Evolutionary conservation across 139 green algal genomes (phyloP).

Genomic region (Picochlorum sp.): DNA sequence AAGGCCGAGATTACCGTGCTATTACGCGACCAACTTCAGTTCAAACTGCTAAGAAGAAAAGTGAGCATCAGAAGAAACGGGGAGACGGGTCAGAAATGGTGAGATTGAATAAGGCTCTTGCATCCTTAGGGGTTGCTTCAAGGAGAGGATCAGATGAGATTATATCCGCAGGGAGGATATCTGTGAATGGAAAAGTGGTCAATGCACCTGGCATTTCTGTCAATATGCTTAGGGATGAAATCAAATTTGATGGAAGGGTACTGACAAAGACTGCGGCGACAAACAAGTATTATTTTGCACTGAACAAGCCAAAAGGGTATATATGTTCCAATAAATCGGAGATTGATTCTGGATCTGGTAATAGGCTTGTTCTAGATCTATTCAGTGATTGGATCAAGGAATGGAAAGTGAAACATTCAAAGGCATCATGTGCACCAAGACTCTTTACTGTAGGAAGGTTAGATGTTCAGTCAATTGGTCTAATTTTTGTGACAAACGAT

Average conservation of each 20-base stretch:
- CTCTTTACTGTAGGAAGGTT: slow-evolving; percentile 91
- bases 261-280: background rate
- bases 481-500: slow-evolving; percentile 96
- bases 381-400: slow-evolving; percentile 15
- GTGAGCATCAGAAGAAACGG: background rate
- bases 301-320: slow-evolving; percentile 80
- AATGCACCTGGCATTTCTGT: slow-evolving; percentile 40
- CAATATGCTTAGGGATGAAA: slow-evolving; percentile 36
- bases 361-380: slow-evolving; percentile 22
- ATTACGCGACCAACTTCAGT: no score
- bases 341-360: background rate
- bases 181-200: slow-evolving; percentile 70
- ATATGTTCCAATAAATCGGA: slow-evolving; percentile 45
- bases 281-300: slow-evolving; percentile 33
- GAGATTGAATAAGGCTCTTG: slow-evolving; percentile 41
- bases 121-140: slow-evolving; percentile 69
- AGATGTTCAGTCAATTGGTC: slow-evolving; percentile 74
- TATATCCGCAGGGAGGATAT: slow-evolving; percentile 61
- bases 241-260: slow-evolving; percentile 43
- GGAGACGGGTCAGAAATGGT: background rate
- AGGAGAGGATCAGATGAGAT: slow-evolving; percentile 68
- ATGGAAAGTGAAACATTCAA: slow-evolving; percentile 4
- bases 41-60: background rate
- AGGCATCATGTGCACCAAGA: slow-evolving; percentile 36
- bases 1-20: no score